Percentiles rank a stretch among this genome's conserved stretches.
phyloP scores from a whole-genome alignment of 2,329 filamentous ascomycete genomes.

The Exophiala oligosperma region DNA sequence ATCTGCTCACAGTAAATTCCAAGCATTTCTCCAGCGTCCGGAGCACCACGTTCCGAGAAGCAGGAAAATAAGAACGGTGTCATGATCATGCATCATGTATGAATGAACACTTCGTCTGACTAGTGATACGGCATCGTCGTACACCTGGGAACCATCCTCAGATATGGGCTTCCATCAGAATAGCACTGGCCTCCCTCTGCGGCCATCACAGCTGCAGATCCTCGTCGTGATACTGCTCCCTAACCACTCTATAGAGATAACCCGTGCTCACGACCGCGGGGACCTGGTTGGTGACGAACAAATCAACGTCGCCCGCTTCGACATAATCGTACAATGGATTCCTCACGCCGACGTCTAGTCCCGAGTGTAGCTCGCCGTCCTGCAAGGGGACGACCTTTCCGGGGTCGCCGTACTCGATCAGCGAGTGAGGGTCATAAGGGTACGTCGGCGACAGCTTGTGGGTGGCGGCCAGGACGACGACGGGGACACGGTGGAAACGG shows the following conservation, averaged over 20 bases:
- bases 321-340: constrained; percentile 83
- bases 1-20: too few relatives aligned
- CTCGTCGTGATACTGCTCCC: constrained; percentile 64
- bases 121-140: too few relatives aligned
- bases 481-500: constrained; percentile 75
- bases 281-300: constrained; percentile 78
- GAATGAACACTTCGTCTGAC: too few relatives aligned
- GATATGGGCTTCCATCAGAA: neutral
- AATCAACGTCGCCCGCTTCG: constrained; percentile 63
- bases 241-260: constrained; percentile 65
- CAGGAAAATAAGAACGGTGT: too few relatives aligned
- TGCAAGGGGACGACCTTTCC: constrained; percentile 74
- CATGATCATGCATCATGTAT: too few relatives aligned
- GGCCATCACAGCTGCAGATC: constrained; percentile 48
- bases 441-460: constrained; percentile 93
- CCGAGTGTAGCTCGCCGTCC: constrained; percentile 74
- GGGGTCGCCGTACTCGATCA: constrained; percentile 85
- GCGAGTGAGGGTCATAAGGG: constrained; percentile 74
- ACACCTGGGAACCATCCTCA: too few relatives aligned
- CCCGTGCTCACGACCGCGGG: constrained; percentile 58
- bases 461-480: constrained; percentile 85
- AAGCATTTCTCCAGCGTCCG: too few relatives aligned
- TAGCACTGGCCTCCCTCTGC: too few relatives aligned
- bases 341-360: constrained; percentile 66
- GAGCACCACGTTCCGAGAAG: too few relatives aligned